phyloP scores from a whole-genome alignment of 2,329 filamentous ascomycete genomes.

The Phyllosticta citribraziliensis region DNA sequence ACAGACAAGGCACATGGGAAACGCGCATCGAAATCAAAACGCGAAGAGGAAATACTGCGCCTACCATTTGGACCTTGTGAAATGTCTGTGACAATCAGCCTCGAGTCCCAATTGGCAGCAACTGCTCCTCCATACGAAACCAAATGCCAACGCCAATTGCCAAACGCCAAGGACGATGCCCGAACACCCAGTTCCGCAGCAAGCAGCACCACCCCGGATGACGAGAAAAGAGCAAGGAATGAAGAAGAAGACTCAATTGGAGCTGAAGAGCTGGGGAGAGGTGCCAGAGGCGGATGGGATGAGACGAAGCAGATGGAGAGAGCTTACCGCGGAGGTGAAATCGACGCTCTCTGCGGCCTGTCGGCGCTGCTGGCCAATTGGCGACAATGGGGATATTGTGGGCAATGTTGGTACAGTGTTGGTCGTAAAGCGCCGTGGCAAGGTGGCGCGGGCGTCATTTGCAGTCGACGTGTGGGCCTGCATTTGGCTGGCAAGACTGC shows the following conservation, averaged over 20 bases:
- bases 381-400: conserved; percentile 56
- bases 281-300: background rate
- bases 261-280: background rate
- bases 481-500: conserved; percentile 55
- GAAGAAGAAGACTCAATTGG: background rate
- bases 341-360: conserved; percentile 46
- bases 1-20: conserved; percentile 2
- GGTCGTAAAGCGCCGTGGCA: conserved; percentile 89
- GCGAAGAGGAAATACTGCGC: conserved; percentile 21
- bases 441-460: conserved; percentile 62
- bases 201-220: background rate
- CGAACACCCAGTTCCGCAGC: background rate
- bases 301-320: background rate
- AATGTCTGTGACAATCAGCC: conserved; percentile 41
- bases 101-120: background rate
- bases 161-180: background rate
- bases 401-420: conserved; percentile 71
- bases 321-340: conserved; percentile 44
- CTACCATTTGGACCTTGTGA: conserved; percentile 69
- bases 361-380: conserved; percentile 45
- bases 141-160: background rate
- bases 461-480: conserved; percentile 43
- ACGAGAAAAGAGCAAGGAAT: background rate
- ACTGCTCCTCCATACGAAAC: background rate
- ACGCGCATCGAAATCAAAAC: conserved; percentile 14